These are phyloP conservation scores for Fragaria iinumae DNA, from an alignment of 306 rosid species.

Conservation along the genomic window DNA sequence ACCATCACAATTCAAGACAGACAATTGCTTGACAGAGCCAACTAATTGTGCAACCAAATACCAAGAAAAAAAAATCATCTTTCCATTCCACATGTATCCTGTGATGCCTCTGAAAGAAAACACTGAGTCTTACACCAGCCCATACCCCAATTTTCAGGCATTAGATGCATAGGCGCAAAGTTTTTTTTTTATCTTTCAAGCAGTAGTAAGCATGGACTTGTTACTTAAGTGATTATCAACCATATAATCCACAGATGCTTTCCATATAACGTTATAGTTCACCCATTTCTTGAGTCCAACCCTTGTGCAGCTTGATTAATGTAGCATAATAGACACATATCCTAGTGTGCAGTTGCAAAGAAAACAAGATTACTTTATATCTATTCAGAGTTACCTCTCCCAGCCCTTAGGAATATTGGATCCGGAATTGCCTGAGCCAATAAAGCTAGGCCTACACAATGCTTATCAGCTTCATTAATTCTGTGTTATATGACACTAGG, in stretches of 20 bases:
- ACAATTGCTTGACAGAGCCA: not conserved
- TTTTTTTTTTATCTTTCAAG: too few species aligned
- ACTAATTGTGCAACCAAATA: not conserved
- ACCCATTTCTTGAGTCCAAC: not conserved
- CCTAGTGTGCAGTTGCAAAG: not conserved
- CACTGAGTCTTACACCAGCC: not conserved
- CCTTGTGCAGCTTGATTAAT: not conserved
- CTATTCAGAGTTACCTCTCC: not conserved
- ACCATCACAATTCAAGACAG: not conserved
- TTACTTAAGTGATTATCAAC: not conserved
- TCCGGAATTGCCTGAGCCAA: not conserved
- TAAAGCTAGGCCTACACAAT: not conserved
- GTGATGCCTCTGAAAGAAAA: not conserved
- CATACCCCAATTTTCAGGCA: slow-evolving; percentile 1
- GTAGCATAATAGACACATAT: not conserved
- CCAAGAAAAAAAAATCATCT: not conserved
- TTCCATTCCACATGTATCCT: not conserved
- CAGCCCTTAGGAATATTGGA: not conserved
- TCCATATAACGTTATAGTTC: not conserved
- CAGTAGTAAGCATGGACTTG: too few species aligned
- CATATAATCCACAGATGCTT: not conserved
- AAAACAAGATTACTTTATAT: not conserved
- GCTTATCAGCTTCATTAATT: not conserved
- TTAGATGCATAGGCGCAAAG: not conserved
- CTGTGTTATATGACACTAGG: not conserved